These are phyloP conservation scores for Lepidopterella palustris DNA, from an alignment of 495 filamentous ascomycete genomes.

Conservation along the genomic window DNA sequence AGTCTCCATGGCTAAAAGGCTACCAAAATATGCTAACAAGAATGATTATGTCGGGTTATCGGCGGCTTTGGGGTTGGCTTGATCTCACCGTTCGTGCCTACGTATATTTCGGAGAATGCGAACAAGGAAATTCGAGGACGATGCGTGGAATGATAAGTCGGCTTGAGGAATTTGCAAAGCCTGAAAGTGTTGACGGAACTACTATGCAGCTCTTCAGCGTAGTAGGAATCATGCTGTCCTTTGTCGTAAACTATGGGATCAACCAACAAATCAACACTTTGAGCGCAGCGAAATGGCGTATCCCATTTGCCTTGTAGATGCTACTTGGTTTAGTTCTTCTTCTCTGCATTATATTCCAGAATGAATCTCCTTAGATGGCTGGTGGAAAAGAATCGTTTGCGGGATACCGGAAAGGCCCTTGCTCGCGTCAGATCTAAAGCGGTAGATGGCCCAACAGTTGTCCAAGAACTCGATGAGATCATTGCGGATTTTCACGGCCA, in stretches of 20 bases:
- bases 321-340: conserved; percentile 49
- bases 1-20: too few relatives aligned
- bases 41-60: too few relatives aligned
- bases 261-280: conserved; percentile 40
- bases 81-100: conserved; percentile 38
- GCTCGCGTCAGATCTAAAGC: conserved; percentile 57
- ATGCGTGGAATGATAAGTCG: conserved; percentile 29
- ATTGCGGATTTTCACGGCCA: conserved; percentile 25
- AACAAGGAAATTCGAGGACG: conserved; percentile 42
- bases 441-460: conserved; percentile 52
- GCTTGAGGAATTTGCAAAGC: not conserved
- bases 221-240: conserved; percentile 26
- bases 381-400: conserved; percentile 48
- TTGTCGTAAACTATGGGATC: conserved; percentile 43
- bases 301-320: conserved; percentile 54
- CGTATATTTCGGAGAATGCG: conserved; percentile 42
- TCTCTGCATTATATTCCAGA: conserved; percentile 46
- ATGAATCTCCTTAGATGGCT: conserved; percentile 63
- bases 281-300: conserved; percentile 47
- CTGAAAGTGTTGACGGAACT: conserved; percentile 8
- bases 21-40: too few relatives aligned
- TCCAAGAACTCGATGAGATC: conserved; percentile 28
- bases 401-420: conserved; percentile 52
- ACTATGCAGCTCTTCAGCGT: conserved; percentile 31
- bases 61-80: conserved; percentile 39